Evolutionary conservation across 1,139 yeast genomes (phyloP), one percentile per base, ranked within the genome.

Genomic region (Suhomyces bolitotheri): DNA sequence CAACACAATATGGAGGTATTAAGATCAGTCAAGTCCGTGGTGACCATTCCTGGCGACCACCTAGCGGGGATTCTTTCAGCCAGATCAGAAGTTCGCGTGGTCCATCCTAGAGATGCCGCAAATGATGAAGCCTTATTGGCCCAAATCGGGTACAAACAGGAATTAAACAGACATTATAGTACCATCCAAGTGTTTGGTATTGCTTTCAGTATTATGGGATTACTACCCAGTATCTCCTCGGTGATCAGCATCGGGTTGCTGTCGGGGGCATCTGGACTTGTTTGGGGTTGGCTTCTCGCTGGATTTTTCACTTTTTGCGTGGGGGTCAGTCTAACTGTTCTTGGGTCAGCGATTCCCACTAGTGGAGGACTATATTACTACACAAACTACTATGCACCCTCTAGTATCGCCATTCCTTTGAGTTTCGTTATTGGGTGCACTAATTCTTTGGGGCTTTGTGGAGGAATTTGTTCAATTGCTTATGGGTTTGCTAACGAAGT

Each of bases 221-320:
- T 74, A 29, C 52, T 73, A 15, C 78, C 78, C 2, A 62, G 72
- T 16, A 66, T 73, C 40, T 61, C 73, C 1, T 66, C 76, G 1
- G 55, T 63, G 22, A 44, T 70, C 4, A 51, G 53, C 11, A 45
- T 61, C 4, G 76, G 76, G 6, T 38, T 50, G 34, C 61, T 71
- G 16, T 78, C 77, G 12, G 82, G 82, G 2, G 73, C 79, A 4
- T 77, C 71, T 12, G 73, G 82, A 4, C 67, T 78, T 16, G 73
- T 80, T 10, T 82, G 88, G 86, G 86, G 88, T 36, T 82, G 88
- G 87, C 68, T 81, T 39, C 64, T 72, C 34, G 74, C 80, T 29
- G 75, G 77, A 10, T 44, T 69, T 33, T 80, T 81, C 43, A 75
- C 82, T 41, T 56, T 80, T 32, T 60, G 71, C 41, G 73, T 79